phyloP scores from a whole-genome alignment of 2,329 filamentous ascomycete genomes.

The Chalara sp. region DNA sequence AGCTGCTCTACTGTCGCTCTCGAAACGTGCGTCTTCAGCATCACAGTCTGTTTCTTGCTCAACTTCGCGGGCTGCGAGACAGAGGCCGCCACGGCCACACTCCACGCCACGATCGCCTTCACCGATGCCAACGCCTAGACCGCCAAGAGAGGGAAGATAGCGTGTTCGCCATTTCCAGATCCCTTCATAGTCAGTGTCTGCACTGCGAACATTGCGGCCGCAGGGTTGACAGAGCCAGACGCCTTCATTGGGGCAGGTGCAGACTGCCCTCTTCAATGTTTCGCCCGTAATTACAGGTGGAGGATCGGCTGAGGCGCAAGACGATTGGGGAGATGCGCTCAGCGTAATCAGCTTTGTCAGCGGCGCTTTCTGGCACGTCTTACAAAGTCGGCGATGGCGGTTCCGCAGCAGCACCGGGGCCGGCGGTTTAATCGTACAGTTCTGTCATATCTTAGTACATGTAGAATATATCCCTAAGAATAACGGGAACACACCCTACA shows the following conservation, averaged over 20 bases:
- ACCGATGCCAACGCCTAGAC: conserved; percentile 79
- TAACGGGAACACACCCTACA: conserved; percentile 62
- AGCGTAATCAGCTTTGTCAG: conserved; percentile 44
- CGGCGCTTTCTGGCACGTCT: conserved; percentile 65
- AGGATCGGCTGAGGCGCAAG: conserved; percentile 32
- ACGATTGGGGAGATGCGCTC: conserved; percentile 1
- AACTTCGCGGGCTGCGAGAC: conserved; percentile 68
- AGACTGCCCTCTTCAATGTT: conserved; percentile 20
- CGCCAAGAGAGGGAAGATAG: conserved; percentile 74
- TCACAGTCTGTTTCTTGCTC: conserved; percentile 84
- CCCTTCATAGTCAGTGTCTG: conserved; percentile 51
- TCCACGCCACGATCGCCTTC: conserved; percentile 84
- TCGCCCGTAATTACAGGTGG: conserved; percentile 43
- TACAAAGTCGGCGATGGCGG: conserved; percentile 76
- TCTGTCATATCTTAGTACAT: conserved; percentile 44
- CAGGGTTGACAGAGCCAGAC: conserved; percentile 87
- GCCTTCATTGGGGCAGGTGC: conserved; percentile 36
- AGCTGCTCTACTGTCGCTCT: conserved; percentile 12
- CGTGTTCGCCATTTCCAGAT: conserved; percentile 88
- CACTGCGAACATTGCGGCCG: conserved; percentile 59
- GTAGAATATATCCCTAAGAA: conserved; percentile 42
- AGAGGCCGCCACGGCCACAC: conserved; percentile 72
- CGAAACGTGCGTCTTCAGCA: conserved; percentile 56
- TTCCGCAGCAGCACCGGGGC: conserved; percentile 59
- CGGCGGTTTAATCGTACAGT: conserved; percentile 82